Evolutionary conservation across 2,329 filamentous ascomycete species (phyloP).

Genomic region (Berkeleyomyces basicola): DNA sequence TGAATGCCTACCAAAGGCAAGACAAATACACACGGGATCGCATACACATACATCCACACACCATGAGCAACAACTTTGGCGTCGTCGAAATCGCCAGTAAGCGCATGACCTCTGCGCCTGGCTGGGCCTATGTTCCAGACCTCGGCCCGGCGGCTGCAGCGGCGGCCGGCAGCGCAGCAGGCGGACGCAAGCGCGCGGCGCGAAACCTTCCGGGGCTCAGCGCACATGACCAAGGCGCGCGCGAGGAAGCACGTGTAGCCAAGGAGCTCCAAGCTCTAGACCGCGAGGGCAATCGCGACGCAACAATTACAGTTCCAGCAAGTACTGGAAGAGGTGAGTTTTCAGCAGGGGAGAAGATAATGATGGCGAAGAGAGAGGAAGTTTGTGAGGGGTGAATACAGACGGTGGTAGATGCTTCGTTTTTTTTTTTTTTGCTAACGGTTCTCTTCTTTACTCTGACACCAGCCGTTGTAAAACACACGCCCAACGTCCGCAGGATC

Average conservation of each 20-base stretch:
- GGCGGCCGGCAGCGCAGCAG: slow-evolving; percentile 27
- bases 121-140: slow-evolving; percentile 86
- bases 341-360: not conserved
- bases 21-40: not conserved
- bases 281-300: slow-evolving; percentile 59
- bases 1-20: not conserved
- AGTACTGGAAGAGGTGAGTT: slow-evolving; percentile 27
- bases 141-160: slow-evolving; percentile 42
- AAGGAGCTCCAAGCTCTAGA: slow-evolving; percentile 73
- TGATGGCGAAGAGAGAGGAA: not conserved
- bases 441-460: not conserved
- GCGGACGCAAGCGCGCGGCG: slow-evolving; percentile 55
- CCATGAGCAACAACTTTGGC: slow-evolving; percentile 42
- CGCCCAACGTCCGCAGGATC: slow-evolving; percentile 57
- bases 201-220: slow-evolving; percentile 37
- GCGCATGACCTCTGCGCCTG: slow-evolving; percentile 55
- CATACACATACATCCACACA: not conserved
- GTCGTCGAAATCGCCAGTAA: slow-evolving; percentile 68
- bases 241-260: slow-evolving; percentile 65
- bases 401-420: not conserved
- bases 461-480: slow-evolving; percentile 32
- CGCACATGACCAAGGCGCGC: slow-evolving; percentile 54
- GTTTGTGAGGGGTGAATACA: not conserved
- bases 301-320: slow-evolving; percentile 50
- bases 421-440: not conserved